A percentile compares a stretch with the other conserved stretches of the same genome.
Evolutionary conservation across 2,329 filamentous ascomycete genomes (phyloP).

Genomic region (Nemania sp.): DNA sequence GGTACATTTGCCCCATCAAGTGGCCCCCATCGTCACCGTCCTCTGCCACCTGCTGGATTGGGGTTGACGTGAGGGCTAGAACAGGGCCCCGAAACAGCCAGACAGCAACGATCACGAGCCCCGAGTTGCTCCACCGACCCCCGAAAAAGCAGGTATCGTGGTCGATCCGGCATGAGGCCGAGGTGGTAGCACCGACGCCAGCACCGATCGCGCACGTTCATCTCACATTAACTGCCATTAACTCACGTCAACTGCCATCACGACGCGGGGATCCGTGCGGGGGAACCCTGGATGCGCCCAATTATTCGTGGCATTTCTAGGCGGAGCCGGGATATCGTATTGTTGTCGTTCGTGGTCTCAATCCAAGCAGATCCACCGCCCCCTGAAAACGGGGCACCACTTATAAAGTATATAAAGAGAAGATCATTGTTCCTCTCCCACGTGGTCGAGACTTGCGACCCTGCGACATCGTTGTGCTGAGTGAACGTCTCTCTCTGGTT

Average conservation of each 20-base stretch:
- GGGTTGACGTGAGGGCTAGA: background rate
- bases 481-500: background rate
- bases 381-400: background rate
- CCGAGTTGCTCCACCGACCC: background rate
- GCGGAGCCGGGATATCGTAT: too few relatives aligned
- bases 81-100: background rate
- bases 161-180: conserved; percentile 17
- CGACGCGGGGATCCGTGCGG: background rate
- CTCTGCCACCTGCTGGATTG: conserved; percentile 17
- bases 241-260: background rate
- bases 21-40: background rate
- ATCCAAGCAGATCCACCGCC: background rate
- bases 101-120: conserved; percentile 1
- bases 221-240: too few relatives aligned
- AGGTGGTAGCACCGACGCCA: background rate
- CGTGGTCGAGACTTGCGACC: background rate
- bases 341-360: too few relatives aligned
- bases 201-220: too few relatives aligned
- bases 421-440: background rate
- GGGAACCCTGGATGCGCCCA: too few relatives aligned
- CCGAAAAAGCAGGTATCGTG: conserved; percentile 11
- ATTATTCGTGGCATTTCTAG: too few relatives aligned
- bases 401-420: conserved; percentile 21
- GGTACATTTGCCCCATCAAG: background rate
- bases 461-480: background rate